phyloP scores from a whole-genome alignment of 1,284 basidiomycete genomes.

The Marasmius oreades region DNA sequence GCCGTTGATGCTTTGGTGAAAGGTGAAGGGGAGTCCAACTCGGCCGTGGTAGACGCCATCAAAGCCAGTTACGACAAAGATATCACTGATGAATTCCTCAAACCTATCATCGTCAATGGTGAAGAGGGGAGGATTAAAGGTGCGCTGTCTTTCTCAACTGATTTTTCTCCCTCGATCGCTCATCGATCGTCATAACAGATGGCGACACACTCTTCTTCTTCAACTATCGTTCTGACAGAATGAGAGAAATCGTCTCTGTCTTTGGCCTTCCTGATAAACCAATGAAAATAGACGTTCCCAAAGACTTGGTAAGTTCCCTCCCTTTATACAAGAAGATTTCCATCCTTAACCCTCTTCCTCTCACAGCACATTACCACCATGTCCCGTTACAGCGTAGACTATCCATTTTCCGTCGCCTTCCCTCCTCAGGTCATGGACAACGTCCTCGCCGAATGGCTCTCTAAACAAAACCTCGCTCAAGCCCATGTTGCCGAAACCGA shows the following conservation, averaged over 20 bases:
- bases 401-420: slow-evolving; percentile 84
- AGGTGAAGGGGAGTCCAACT: slow-evolving; percentile 62
- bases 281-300: slow-evolving; percentile 79
- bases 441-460: slow-evolving; percentile 87
- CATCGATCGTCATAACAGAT: slow-evolving; percentile 29
- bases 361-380: slow-evolving; percentile 81
- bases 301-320: slow-evolving; percentile 62
- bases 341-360: not conserved
- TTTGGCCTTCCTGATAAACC: slow-evolving; percentile 81
- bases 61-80: slow-evolving; percentile 76
- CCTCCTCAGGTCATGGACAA: slow-evolving; percentile 89
- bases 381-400: slow-evolving; percentile 89
- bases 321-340: not conserved
- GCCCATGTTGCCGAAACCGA: slow-evolving; percentile 92
- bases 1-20: slow-evolving; percentile 80
- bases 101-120: slow-evolving; percentile 85
- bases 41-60: slow-evolving; percentile 50
- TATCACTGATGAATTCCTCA: slow-evolving; percentile 90
- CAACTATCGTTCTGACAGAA: slow-evolving; percentile 93
- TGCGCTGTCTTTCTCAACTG: slow-evolving; percentile 23
- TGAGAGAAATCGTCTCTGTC: slow-evolving; percentile 83
- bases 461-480: slow-evolving; percentile 75
- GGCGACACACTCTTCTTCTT: slow-evolving; percentile 87
- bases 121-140: slow-evolving; percentile 79
- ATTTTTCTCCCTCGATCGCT: not conserved